Evolutionary conservation across 2,329 filamentous ascomycete genomes (phyloP).

Genomic region (Zymoseptoria pseudotritici): DNA sequence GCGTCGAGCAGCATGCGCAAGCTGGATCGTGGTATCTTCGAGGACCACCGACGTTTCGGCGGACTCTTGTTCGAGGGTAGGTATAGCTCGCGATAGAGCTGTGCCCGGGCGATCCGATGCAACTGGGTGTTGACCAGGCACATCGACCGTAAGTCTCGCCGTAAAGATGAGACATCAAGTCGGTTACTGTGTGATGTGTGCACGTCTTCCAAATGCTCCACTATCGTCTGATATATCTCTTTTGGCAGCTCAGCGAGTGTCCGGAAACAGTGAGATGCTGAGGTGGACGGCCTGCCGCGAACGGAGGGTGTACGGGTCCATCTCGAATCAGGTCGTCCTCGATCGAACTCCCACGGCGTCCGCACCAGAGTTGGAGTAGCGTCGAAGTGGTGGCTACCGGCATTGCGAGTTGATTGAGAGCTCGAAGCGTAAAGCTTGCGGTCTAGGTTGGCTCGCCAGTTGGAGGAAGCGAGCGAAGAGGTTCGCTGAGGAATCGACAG

Average conservation of each 20-base stretch:
- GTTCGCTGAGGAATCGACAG: slow-evolving; percentile 14
- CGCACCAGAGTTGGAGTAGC: slow-evolving; percentile 20
- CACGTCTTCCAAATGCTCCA: slow-evolving; percentile 43
- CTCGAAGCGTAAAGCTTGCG: neutral
- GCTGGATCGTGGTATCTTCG: slow-evolving; percentile 36
- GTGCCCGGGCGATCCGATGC: slow-evolving; percentile 45
- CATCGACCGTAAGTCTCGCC: slow-evolving; percentile 47
- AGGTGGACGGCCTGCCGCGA: slow-evolving; percentile 1
- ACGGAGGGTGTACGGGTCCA: slow-evolving; percentile 8
- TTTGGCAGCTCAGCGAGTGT: slow-evolving; percentile 38
- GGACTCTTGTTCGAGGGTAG: slow-evolving; percentile 26
- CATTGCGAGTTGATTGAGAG: neutral
- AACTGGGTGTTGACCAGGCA: slow-evolving; percentile 50
- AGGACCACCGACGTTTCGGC: slow-evolving; percentile 38
- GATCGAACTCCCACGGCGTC: slow-evolving; percentile 35
- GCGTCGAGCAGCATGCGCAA: slow-evolving; percentile 49
- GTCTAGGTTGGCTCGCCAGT: neutral
- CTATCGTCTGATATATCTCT: slow-evolving; percentile 49
- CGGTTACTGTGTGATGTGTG: slow-evolving; percentile 28
- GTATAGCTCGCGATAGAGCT: slow-evolving; percentile 40
- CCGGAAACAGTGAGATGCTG: neutral
- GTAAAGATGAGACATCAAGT: slow-evolving; percentile 47
- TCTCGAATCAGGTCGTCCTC: slow-evolving; percentile 13
- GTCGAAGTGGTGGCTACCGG: slow-evolving; percentile 8
- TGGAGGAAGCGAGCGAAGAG: slow-evolving; percentile 7